A percentile compares a stretch with the other conserved stretches of the same genome.
Conservation (phyloP, 257 asterid genomes). For the Thymus quinquecostatus region DNA sequence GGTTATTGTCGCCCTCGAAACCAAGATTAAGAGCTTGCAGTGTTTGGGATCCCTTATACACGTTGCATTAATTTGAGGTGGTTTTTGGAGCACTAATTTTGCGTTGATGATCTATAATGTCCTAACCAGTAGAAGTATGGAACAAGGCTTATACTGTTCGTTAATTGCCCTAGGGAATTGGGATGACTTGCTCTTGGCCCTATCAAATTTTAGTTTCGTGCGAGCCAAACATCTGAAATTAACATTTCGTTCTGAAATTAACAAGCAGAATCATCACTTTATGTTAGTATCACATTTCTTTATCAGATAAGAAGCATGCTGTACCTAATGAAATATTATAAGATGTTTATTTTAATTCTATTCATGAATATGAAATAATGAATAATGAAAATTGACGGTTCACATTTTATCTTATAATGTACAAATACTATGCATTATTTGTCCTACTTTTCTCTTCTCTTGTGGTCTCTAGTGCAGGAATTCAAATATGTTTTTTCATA, state of each 20-base stretch:
- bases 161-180: not conserved
- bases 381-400: not conserved
- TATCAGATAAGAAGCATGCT: not conserved
- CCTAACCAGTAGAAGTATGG: not conserved
- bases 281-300: not conserved
- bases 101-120: not conserved
- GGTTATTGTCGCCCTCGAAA: not conserved
- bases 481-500: not conserved
- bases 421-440: not conserved
- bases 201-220: not conserved
- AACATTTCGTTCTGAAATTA: not conserved
- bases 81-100: not conserved
- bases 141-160: not conserved
- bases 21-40: not conserved
- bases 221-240: not conserved
- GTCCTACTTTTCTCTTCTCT: not conserved
- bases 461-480: not conserved
- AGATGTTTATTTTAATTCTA: not conserved
- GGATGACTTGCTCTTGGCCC: not conserved
- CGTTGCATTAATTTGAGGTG: not conserved
- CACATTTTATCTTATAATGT: not conserved
- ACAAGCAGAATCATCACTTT: not conserved
- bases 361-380: not conserved
- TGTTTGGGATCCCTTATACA: not conserved
- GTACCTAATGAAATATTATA: no score